Base-by-base conservation (phyloP, 1,284 basidiomycete species). In the Phylloporus sp. region DNA sequence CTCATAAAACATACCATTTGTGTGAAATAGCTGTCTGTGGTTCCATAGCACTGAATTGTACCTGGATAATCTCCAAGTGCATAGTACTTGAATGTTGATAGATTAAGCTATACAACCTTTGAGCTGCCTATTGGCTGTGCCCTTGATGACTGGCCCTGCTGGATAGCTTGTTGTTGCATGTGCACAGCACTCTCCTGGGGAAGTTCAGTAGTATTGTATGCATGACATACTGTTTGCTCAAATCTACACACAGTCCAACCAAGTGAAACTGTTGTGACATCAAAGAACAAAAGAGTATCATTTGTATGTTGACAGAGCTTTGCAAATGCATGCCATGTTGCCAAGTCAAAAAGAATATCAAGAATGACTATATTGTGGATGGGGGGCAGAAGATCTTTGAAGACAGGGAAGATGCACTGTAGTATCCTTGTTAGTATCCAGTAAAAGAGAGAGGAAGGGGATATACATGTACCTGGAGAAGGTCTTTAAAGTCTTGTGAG, bases 281-380 rank as follows among this genome's bases (percentile, higher is more conserved):
- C 65, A 0, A 79, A 67, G 4, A 66, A 28, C 2, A 60, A 20
- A 0, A 80, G 62, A 0, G 74, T 77, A 0, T 62, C 64, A 2
- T 74, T 68, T 0, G 74, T 77, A 58, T 81, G 79, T 3, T 76
- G 49, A 0, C 66, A 68, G 7, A 80, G 64, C 60, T 80, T 80
- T 1, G 72, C 73, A 11, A 75, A 66, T 5, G 65, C 68, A 64
- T 79, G 80, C 79, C 78, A 81, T 1, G 65, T 62, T 0, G 69
- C 66, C 0, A 78, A 46, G 7, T 64, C 6, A 24, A 18, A 46
- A 24, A 22, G 13, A 24, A 22, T 4, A 22, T 10, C 7, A 24
- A 20, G 22, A 11, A 46, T 24, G n/a, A 46, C n/a, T 37, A 10
- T n/a, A 24, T 46, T 13, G n/a, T 46, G 18, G 8, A 10, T 15